phyloP scores from a whole-genome alignment of 2,329 filamentous ascomycete genomes.

The Phyllosticta citrichinensis region DNA sequence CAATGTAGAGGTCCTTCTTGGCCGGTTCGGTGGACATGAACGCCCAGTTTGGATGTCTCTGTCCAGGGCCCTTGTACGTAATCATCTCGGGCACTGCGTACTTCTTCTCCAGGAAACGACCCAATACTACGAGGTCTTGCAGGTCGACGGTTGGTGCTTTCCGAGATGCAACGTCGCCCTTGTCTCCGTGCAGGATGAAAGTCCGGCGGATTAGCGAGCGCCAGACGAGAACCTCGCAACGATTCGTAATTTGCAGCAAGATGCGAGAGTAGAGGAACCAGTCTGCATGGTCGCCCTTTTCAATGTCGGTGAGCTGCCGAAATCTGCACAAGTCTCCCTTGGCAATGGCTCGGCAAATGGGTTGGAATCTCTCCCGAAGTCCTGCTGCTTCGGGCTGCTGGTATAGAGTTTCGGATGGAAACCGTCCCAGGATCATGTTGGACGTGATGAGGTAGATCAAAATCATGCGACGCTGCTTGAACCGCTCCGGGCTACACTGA shows the following conservation, averaged over 20 bases:
- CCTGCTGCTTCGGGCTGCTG: slow-evolving; percentile 58
- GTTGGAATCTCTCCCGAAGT: slow-evolving; percentile 57
- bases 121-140: slow-evolving; percentile 49
- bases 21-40: slow-evolving; percentile 43
- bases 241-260: slow-evolving; percentile 63
- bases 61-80: slow-evolving; percentile 22
- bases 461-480: slow-evolving; percentile 65
- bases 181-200: slow-evolving; percentile 69
- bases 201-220: slow-evolving; percentile 67
- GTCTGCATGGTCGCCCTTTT: slow-evolving; percentile 15
- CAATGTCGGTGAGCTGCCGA: slow-evolving; percentile 48
- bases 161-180: slow-evolving; percentile 47
- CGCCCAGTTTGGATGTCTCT: slow-evolving; percentile 30
- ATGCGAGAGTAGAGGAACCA: slow-evolving; percentile 73
- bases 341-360: slow-evolving; percentile 62
- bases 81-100: slow-evolving; percentile 21
- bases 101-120: slow-evolving; percentile 54
- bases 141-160: slow-evolving; percentile 68
- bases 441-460: slow-evolving; percentile 74
- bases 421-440: slow-evolving; percentile 76
- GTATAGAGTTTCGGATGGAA: slow-evolving; percentile 60
- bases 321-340: slow-evolving; percentile 67
- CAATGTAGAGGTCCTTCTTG: slow-evolving; percentile 30
- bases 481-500: slow-evolving; percentile 48
- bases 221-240: slow-evolving; percentile 76